phyloP scores from a whole-genome alignment of 2,329 filamentous ascomycete genomes.

The Capronia americana region DNA sequence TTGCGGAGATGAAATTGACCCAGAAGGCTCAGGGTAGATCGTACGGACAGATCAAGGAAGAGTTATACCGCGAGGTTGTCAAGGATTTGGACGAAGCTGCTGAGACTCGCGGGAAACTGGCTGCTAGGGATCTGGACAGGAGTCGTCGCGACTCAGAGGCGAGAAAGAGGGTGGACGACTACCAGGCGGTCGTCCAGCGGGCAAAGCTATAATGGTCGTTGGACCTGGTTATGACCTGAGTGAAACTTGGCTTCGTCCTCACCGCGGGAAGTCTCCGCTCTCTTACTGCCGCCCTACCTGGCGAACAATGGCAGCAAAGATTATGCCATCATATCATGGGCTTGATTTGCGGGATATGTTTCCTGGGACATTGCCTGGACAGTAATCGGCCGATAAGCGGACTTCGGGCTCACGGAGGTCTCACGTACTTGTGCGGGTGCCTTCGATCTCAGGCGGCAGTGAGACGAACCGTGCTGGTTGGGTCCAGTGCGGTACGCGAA shows the following conservation, averaged over 20 bases:
- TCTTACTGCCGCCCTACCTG: background rate
- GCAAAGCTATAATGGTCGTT: slow-evolving; percentile 49
- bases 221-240: background rate
- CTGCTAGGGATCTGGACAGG: slow-evolving; percentile 56
- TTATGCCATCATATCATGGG: background rate
- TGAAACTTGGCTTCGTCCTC: background rate
- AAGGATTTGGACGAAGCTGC: slow-evolving; percentile 57
- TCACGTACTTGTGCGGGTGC: background rate
- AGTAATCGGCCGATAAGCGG: background rate
- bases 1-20: slow-evolving; percentile 65
- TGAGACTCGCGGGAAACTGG: slow-evolving; percentile 51
- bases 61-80: slow-evolving; percentile 74
- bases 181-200: slow-evolving; percentile 54
- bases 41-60: slow-evolving; percentile 74
- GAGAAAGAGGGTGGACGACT: slow-evolving; percentile 57
- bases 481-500: background rate
- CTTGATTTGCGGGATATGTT: background rate
- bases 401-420: background rate
- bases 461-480: background rate
- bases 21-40: slow-evolving; percentile 69
- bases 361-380: background rate
- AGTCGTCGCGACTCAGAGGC: slow-evolving; percentile 52
- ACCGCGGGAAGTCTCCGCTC: background rate
- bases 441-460: background rate
- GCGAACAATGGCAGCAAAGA: background rate